These are phyloP conservation scores for Neonectria magnoliae DNA, from an alignment of 2,329 filamentous ascomycete genomes.

Conservation along the genomic window DNA sequence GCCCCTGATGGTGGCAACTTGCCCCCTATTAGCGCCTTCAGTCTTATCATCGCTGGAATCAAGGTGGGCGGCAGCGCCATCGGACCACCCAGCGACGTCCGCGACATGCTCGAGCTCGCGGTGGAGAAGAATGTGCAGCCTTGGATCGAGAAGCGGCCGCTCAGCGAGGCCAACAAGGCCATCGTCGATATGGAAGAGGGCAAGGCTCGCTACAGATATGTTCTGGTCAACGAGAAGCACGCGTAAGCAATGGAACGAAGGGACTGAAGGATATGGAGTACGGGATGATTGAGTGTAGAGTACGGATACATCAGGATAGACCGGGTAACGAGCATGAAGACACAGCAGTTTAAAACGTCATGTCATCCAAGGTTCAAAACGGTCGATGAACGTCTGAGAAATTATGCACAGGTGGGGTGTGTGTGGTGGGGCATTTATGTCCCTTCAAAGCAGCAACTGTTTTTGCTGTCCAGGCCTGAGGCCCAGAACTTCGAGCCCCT, in stretches of 20 bases:
- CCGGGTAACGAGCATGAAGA: background rate
- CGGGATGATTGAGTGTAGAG: background rate
- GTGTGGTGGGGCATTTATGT: constrained; percentile 2
- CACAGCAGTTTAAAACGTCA: constrained; percentile 20
- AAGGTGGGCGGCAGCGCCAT: constrained; percentile 50
- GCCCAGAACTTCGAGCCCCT: constrained; percentile 3
- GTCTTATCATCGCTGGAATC: constrained; percentile 7
- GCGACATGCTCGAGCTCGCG: constrained; percentile 67
- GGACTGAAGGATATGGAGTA: background rate
- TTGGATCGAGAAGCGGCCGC: constrained; percentile 63
- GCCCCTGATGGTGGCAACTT: constrained; percentile 41
- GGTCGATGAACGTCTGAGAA: background rate
- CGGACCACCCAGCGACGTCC: constrained; percentile 63
- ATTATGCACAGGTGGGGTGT: constrained; percentile 19
- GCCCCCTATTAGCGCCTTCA: constrained; percentile 18
- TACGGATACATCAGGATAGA: background rate
- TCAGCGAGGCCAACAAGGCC: constrained; percentile 64
- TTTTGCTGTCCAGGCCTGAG: background rate
- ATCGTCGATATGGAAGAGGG: constrained; percentile 67
- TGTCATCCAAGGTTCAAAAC: constrained; percentile 1
- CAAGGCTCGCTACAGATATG: constrained; percentile 60
- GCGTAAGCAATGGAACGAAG: background rate
- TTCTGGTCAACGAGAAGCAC: constrained; percentile 36
- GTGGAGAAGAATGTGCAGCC: constrained; percentile 64
- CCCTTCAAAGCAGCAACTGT: constrained; percentile 18